Base-by-base conservation (phyloP, 1,139 yeast genomes). In the Blastobotrys persicus region DNA sequence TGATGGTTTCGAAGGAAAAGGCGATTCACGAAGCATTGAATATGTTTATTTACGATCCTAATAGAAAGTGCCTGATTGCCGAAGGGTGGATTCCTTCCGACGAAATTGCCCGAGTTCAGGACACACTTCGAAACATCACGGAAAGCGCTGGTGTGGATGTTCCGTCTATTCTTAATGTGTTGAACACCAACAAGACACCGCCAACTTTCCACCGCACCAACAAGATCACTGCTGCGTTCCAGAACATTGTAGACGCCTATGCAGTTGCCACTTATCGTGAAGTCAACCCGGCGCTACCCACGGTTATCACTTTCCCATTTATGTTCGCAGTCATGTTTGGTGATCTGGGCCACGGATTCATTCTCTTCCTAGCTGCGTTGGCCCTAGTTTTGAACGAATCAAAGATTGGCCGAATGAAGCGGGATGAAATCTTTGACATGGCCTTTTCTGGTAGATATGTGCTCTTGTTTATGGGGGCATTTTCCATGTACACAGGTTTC, bases 321-420 rank as follows among this genome's bases (percentile, higher is more conserved):
- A 87, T 94, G 96, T 92, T 92, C 72, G 97, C 98, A 26, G 87
- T 92, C 60, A 92, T 92, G 99, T 92, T 92, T 76, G 99, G 99
- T 69, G 99, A 92, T 72, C 72, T 92, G 50, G 99, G 99, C 4
- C 99, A 92, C 69, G 99, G 98, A 18, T 75, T 88, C 50, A 77
- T 94, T 50, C 76, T 94, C 62, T 72, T 83, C 46, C 67, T 87
- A 57, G 91, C 88, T 11, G 95, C 95, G 9, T 66, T 80, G 28
- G 73, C 74, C 37, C 72, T 92, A 57, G 91, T 92, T 12, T 59
- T 77, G 42, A 84, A 85, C 62, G 98, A 92, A 69, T 71, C 71
- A 51, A 71, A 72, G 51, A 79, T 92, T 56, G 85, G 79, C 19
- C 76, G 77, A 50, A 78, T 83, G 61, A 75, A 81, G 55, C 81